Evolutionary conservation across 1,284 basidiomycete genomes (phyloP), one percentile per base, ranked within the genome.

Genomic region (Fistulina hepatica): DNA sequence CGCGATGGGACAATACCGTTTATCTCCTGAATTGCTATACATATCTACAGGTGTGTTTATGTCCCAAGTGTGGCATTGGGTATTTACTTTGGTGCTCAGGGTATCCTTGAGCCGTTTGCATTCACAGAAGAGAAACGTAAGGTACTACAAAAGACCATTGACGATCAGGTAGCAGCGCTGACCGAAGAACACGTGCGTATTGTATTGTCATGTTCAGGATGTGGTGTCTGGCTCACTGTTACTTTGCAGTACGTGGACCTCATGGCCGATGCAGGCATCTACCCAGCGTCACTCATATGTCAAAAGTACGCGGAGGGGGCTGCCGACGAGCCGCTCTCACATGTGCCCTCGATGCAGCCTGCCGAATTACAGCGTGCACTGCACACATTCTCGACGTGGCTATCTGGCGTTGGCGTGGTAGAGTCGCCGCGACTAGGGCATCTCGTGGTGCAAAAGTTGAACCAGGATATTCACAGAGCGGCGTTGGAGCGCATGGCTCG

Each of bases 1-100:
- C 66, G 7, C 57, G 52, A 21, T 93, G 90, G 89, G 90, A 97
- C 53, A 66, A 67, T 34, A 70, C 74, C 8, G 73, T 92, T 0
- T 95, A 89, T 53, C 63, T 88, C 39, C 63, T 93, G 46, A 94
- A 95, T 52, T 92, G 84, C 43, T 57, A 90, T 42, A 76, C 73
- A 21, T 90, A 89, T 52, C 59, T 93, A 7, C 70, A 81, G 63
- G 84, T 83, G 32, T 23, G 71, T 56, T 10, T 36, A 21, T 42
- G 19, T 15, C 37, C 42, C 23, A 45, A 21, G 23, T 33, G n/a
- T 26, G 12, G 11, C 20, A 10, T 20, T n/a, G n/a, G n/a, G n/a
- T n/a, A n/a, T n/a, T n/a, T n/a, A n/a, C n/a, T n/a, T n/a, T n/a
- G n/a, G n/a, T 36, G 24, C 34, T 8, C 48, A 89, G 83, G 72